phyloP scores from a whole-genome alignment of 2,329 filamentous ascomycete genomes.

The Diaporthe caulivora region DNA sequence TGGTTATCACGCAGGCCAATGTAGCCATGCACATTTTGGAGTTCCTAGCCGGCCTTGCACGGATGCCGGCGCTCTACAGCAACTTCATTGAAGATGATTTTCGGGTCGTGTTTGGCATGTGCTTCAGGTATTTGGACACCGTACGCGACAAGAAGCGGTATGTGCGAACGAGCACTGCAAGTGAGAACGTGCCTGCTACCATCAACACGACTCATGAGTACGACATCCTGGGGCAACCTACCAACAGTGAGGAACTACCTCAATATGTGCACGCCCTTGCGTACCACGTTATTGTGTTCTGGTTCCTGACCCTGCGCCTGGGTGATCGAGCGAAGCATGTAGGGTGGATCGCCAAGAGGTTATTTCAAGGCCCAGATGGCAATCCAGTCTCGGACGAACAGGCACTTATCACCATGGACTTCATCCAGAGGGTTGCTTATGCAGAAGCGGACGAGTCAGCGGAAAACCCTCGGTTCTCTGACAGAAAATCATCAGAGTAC shows the following conservation, averaged over 20 bases:
- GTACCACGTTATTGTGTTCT: constrained; percentile 96
- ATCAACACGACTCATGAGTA: constrained; percentile 42
- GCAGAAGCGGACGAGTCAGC: constrained; percentile 85
- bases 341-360: constrained; percentile 88
- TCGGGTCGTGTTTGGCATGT: constrained; percentile 94
- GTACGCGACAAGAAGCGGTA: constrained; percentile 76
- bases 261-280: constrained; percentile 95
- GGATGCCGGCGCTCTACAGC: constrained; percentile 85
- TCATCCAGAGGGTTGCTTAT: constrained; percentile 90
- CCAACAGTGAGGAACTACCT: constrained; percentile 78
- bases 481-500: constrained; percentile 74
- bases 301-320: constrained; percentile 92
- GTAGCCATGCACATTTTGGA: constrained; percentile 96
- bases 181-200: constrained; percentile 55
- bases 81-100: constrained; percentile 94
- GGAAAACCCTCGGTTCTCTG: constrained; percentile 74
- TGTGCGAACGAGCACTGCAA: constrained; percentile 58
- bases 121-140: constrained; percentile 92
- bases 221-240: constrained; percentile 48
- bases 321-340: constrained; percentile 87
- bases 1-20: constrained; percentile 93
- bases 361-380: constrained; percentile 83
- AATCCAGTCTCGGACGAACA: constrained; percentile 88
- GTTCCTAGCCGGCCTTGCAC: constrained; percentile 90
- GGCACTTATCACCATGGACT: constrained; percentile 91